phyloP scores from a whole-genome alignment of 768 basidiomycete species.

The Lyophyllum shimeji region DNA sequence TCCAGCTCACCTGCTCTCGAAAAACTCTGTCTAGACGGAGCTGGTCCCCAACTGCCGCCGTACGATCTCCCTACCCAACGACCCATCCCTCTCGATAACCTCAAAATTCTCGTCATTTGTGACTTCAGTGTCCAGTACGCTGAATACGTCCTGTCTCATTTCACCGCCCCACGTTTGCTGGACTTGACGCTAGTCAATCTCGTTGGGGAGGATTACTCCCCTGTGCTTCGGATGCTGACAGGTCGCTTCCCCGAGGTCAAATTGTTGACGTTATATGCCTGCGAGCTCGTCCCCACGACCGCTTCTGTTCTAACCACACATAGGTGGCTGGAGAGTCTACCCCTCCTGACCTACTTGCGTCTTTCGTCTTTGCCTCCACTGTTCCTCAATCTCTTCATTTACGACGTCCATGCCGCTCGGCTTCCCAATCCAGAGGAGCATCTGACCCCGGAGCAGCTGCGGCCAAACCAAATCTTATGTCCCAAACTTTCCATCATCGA shows the following conservation, averaged over 20 bases:
- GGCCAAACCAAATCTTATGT: constrained; percentile 31
- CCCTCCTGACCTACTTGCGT: constrained; percentile 48
- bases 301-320: constrained; percentile 30
- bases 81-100: constrained; percentile 47
- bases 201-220: constrained; percentile 48
- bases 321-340: constrained; percentile 60
- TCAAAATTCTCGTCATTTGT: constrained; percentile 57
- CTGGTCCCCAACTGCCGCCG: constrained; percentile 47
- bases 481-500: constrained; percentile 49
- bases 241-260: constrained; percentile 51
- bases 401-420: constrained; percentile 29
- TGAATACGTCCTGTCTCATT: constrained; percentile 42
- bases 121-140: constrained; percentile 52
- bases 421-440: not conserved
- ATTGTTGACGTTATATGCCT: constrained; percentile 50
- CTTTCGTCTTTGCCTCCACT: constrained; percentile 40
- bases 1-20: constrained; percentile 44
- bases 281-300: constrained; percentile 33
- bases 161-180: constrained; percentile 56
- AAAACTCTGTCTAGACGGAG: constrained; percentile 62
- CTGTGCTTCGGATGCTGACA: constrained; percentile 45
- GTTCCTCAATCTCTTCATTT: constrained; percentile 50
- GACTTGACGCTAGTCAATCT: constrained; percentile 60
- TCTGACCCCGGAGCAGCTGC: not conserved
- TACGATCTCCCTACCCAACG: constrained; percentile 17